Evolutionary conservation across 2,329 filamentous ascomycete genomes (phyloP), one percentile per base, ranked within the genome.

Genomic region (Xylariales sp.): DNA sequence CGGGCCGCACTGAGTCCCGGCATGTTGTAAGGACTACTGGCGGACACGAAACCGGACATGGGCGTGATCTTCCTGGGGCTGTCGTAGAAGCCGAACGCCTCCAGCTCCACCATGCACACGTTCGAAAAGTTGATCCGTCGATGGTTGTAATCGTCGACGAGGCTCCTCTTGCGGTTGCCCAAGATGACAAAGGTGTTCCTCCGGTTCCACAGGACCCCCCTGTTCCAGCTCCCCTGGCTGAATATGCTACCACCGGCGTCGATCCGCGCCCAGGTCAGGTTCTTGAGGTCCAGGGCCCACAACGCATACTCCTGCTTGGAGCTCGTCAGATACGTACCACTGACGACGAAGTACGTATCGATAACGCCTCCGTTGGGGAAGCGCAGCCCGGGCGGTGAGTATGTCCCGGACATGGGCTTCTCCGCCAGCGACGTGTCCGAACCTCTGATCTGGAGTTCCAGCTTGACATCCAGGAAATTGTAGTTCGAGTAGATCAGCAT

Each of bases 401-500:
- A 88, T 5, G 80, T 76, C 14, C 87, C 86, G 14, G 83, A 82
- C 91, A 98, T 97, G 19, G 86, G 79, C 63, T 87, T 90, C 61
- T 98, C 93, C 1, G 81, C 78, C 40, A 98, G 68, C 0, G 80
- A 82, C 21, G 93, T 91, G 59, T 97, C 90, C 1, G 88, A 79
- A 7, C 86, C 73, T 39, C 93, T 80, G 35, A 98, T 80, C 62
- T 97, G 93, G 27, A 98, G 70, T 63, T 98, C 93, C 18, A 98
- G 70, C 61, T 95, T 97, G 51, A 98, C 93, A 54, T 98, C 91
- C 42, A 98, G 64, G 57, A 98, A 98, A 64, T 98, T 97, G 65
- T 98, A 98, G 60, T 98, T 98, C 18, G 91, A 97, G 63, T 98
- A 98, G 33, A 98, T 94, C 47, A 98, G 75, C 89, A 97, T 96